Conservation (phyloP, 1,284 basidiomycete genomes). For the Naganishia cerealis region DNA sequence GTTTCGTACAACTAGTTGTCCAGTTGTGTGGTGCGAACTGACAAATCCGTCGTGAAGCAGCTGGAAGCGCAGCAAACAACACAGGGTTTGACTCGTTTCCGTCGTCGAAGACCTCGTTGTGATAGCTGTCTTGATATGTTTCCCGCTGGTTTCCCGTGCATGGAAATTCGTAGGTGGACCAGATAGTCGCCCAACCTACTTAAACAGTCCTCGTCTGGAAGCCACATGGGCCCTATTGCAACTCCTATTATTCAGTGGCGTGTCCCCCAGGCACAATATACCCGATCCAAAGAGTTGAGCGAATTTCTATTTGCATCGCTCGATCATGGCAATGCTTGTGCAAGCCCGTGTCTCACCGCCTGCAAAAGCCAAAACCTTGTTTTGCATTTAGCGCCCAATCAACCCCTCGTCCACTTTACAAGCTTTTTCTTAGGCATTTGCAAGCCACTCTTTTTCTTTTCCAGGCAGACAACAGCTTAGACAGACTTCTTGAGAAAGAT, state of each 20-base stretch:
- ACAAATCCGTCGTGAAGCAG: too few species aligned
- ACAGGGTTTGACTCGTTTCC: too few species aligned
- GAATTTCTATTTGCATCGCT: constrained; percentile 20
- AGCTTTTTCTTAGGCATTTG: neutral
- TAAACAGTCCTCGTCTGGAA: neutral
- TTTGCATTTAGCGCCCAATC: neutral
- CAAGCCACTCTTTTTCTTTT: neutral
- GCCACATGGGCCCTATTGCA: neutral
- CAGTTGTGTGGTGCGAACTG: neutral
- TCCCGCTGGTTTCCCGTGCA: neutral
- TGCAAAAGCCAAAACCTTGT: neutral
- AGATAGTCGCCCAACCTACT: neutral
- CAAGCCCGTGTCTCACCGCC: constrained; percentile 16
- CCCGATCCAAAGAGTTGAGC: constrained; percentile 3
- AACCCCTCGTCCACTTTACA: neutral
- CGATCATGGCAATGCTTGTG: neutral
- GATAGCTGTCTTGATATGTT: neutral
- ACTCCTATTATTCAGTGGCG: neutral
- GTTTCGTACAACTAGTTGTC: too few species aligned
- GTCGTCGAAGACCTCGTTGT: neutral
- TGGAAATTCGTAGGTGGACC: neutral
- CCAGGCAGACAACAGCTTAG: neutral
- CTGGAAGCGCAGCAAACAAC: too few species aligned
- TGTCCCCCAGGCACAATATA: constrained; percentile 7
- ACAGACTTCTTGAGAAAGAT: too few species aligned